phyloP scores from a whole-genome alignment of 148 eudicot species.

The Arctostaphylos glauca region DNA sequence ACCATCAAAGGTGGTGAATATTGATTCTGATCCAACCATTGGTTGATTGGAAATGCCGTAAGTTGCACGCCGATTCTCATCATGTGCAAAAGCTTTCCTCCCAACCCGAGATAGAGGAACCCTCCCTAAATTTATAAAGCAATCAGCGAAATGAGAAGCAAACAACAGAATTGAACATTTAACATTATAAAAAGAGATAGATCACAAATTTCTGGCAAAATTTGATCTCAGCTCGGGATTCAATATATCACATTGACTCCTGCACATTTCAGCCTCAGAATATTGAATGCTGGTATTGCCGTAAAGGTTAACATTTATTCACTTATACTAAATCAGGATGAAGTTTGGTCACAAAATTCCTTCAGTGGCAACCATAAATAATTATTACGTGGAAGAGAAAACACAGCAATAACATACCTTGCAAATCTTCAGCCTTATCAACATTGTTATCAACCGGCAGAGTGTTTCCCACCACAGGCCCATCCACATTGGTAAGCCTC shows the following conservation, averaged over 20 bases:
- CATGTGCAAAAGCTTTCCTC: slow-evolving; percentile 46
- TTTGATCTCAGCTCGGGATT: background rate
- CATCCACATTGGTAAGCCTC: slow-evolving; percentile 40
- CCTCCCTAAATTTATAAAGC: slow-evolving; percentile 42
- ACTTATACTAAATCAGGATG: background rate
- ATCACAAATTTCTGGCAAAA: background rate
- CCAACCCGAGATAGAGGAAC: slow-evolving; percentile 44
- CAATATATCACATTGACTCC: background rate
- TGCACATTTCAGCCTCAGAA: background rate
- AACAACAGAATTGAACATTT: background rate
- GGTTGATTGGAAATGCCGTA: slow-evolving; percentile 42
- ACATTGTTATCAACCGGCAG: slow-evolving; percentile 39
- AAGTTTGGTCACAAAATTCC: background rate
- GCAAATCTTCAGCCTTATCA: slow-evolving; percentile 61
- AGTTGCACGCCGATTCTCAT: slow-evolving; percentile 72
- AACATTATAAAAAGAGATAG: background rate
- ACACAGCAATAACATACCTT: slow-evolving; percentile 39
- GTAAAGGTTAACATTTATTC: background rate
- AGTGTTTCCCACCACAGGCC: slow-evolving; percentile 45
- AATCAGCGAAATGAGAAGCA: slow-evolving; percentile 12
- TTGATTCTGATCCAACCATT: slow-evolving; percentile 37
- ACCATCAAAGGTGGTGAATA: slow-evolving; percentile 59
- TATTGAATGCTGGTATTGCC: background rate
- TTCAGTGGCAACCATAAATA: background rate
- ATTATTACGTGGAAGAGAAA: background rate